phyloP scores from a whole-genome alignment of 139 green algal species.

The Closterium sp. region DNA sequence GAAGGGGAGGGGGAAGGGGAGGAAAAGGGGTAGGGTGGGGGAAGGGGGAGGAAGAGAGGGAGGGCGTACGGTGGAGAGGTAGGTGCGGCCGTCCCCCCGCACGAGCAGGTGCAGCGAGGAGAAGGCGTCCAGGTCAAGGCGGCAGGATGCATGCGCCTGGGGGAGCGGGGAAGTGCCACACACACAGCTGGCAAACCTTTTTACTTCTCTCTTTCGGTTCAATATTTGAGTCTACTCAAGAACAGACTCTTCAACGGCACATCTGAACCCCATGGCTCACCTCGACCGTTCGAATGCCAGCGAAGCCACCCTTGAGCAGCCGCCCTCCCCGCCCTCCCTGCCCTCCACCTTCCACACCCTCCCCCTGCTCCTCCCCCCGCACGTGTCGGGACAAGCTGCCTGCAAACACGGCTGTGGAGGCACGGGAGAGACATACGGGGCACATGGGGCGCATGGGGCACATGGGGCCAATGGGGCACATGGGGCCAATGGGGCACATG shows the following conservation, averaged over 20 bases:
- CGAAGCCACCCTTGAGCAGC: not conserved
- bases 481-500: no score
- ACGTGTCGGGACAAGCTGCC: not conserved
- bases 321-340: not conserved
- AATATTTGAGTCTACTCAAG: not conserved
- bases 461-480: no score
- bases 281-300: not conserved
- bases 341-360: not conserved
- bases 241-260: not conserved
- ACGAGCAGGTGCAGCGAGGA: constrained; percentile 28
- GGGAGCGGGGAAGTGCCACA: no score
- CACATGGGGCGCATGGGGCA: no score
- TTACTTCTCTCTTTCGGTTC: no score
- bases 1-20: no score
- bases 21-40: not conserved
- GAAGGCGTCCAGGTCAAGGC: constrained; percentile 25
- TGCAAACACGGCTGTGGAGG: not conserved
- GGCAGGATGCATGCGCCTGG: not conserved
- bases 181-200: no score
- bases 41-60: not conserved
- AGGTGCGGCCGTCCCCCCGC: constrained; percentile 25
- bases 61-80: constrained; percentile 33
- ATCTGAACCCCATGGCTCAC: not conserved
- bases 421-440: not conserved
- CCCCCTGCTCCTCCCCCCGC: not conserved